Conservation (phyloP, 768 basidiomycete species). For the Imleria badia region DNA sequence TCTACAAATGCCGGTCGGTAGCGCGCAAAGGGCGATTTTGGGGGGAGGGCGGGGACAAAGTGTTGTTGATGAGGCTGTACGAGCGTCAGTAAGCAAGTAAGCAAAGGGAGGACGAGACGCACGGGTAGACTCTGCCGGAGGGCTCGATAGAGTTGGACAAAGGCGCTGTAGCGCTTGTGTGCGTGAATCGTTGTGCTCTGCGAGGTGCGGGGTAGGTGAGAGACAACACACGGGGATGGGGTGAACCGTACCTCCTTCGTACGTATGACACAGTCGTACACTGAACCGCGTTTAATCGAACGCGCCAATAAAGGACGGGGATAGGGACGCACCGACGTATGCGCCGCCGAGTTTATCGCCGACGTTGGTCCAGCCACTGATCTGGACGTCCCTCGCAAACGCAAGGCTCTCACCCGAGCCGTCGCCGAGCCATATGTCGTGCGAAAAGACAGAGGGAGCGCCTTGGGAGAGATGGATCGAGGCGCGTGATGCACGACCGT, state of each 20-base stretch:
- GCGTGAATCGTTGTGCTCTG: conserved; percentile 63
- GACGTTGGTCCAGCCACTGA: conserved; percentile 71
- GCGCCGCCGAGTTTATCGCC: conserved; percentile 64
- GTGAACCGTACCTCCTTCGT: conserved; percentile 49
- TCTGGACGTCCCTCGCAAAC: conserved; percentile 65
- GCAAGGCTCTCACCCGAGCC: conserved; percentile 50
- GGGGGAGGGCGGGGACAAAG: conserved; percentile 60
- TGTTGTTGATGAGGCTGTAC: conserved; percentile 43
- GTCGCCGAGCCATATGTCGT: conserved; percentile 70
- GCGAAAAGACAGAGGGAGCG: conserved; percentile 59
- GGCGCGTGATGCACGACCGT: conserved; percentile 23
- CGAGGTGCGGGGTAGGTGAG: neutral
- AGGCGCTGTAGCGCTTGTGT: conserved; percentile 67
- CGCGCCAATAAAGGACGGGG: neutral
- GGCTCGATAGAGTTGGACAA: conserved; percentile 50
- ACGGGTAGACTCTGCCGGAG: conserved; percentile 57
- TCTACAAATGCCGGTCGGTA: too few species aligned
- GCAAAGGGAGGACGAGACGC: conserved; percentile 14
- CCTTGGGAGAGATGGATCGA: conserved; percentile 28
- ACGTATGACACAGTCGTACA: conserved; percentile 69
- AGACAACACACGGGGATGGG: neutral
- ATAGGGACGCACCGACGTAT: conserved; percentile 53
- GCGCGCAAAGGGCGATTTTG: conserved; percentile 67
- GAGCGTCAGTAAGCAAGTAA: neutral
- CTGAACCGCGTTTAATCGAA: conserved; percentile 26